Evolutionary conservation across 2,329 filamentous ascomycete species (phyloP).

Genomic region (Penicillium sp.): DNA sequence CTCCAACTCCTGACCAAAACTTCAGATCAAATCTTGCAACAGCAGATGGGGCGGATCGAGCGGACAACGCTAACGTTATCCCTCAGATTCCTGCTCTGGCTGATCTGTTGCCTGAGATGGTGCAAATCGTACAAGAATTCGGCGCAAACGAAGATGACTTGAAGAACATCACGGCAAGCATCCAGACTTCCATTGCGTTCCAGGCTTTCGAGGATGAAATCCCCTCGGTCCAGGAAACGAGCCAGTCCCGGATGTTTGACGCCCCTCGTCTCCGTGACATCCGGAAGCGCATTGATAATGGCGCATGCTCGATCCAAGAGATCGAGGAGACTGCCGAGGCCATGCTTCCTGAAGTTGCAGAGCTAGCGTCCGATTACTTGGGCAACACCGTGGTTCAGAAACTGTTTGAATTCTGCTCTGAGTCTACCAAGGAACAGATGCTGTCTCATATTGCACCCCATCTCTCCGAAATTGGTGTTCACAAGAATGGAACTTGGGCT

Average conservation of each 20-base stretch:
- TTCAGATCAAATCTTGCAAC: conserved; percentile 36
- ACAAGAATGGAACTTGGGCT: conserved; percentile 99
- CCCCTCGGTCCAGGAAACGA: conserved; percentile 82
- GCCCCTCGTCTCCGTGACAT: conserved; percentile 94
- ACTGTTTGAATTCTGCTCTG: conserved; percentile 93
- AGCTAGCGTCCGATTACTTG: conserved; percentile 91
- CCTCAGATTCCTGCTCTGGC: conserved; percentile 67
- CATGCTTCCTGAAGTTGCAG: conserved; percentile 96
- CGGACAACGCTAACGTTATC: conserved; percentile 37
- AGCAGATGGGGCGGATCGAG: conserved; percentile 32
- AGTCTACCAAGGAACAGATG: conserved; percentile 88
- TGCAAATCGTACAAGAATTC: conserved; percentile 83
- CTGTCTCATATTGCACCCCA: conserved; percentile 82
- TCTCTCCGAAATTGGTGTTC: conserved; percentile 91
- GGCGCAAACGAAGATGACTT: conserved; percentile 80
- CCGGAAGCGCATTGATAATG: conserved; percentile 95
- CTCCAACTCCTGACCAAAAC: conserved; percentile 86
- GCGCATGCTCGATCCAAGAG: conserved; percentile 77
- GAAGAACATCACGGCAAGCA: conserved; percentile 66
- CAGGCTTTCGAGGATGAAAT: conserved; percentile 77
- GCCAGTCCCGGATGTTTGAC: conserved; percentile 85
- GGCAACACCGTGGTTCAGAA: conserved; percentile 99
- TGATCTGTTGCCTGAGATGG: conserved; percentile 79
- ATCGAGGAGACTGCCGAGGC: conserved; percentile 89
- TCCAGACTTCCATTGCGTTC: conserved; percentile 76